These are phyloP conservation scores for Diplodia intermedia DNA, from an alignment of 2,329 filamentous ascomycete species.

Conservation along the genomic window DNA sequence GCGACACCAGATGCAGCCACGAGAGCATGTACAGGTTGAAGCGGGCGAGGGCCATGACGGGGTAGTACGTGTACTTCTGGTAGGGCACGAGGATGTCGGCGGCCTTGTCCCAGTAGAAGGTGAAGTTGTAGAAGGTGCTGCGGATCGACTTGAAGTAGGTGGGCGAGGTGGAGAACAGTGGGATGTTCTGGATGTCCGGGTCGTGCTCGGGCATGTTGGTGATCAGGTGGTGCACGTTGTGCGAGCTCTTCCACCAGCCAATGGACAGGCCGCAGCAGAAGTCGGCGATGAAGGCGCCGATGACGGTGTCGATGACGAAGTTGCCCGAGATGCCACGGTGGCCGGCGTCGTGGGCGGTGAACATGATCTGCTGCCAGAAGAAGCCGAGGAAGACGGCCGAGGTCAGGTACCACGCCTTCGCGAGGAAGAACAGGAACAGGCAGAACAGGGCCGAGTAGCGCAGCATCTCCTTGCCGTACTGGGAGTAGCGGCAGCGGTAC, in stretches of 20 bases:
- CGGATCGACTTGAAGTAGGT: slow-evolving; percentile 75
- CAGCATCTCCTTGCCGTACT: slow-evolving; percentile 65
- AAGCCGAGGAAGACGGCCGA: slow-evolving; percentile 66
- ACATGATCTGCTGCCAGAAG: slow-evolving; percentile 75
- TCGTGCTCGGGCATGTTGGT: slow-evolving; percentile 65
- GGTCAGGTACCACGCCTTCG: slow-evolving; percentile 62
- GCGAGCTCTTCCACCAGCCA: slow-evolving; percentile 73
- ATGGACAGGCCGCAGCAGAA: slow-evolving; percentile 71
- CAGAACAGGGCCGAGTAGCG: slow-evolving; percentile 62
- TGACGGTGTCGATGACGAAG: slow-evolving; percentile 64
- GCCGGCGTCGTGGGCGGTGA: slow-evolving; percentile 70
- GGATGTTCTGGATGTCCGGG: slow-evolving; percentile 66
- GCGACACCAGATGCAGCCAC: slow-evolving; percentile 76
- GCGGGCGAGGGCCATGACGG: slow-evolving; percentile 78
- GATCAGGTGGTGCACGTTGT: slow-evolving; percentile 72
- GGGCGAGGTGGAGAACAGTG: slow-evolving; percentile 86
- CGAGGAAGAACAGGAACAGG: slow-evolving; percentile 56
- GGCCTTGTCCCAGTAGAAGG: slow-evolving; percentile 79
- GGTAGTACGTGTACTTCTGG: slow-evolving; percentile 84
- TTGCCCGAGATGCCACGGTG: slow-evolving; percentile 68
- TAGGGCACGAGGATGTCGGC: slow-evolving; percentile 73
- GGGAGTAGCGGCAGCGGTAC: slow-evolving; percentile 65
- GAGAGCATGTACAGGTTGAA: slow-evolving; percentile 88
- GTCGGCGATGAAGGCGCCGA: slow-evolving; percentile 69
- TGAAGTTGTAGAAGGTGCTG: slow-evolving; percentile 82